Conservation (phyloP, 2,329 filamentous ascomycete species). For the Neonectria magnoliae region DNA sequence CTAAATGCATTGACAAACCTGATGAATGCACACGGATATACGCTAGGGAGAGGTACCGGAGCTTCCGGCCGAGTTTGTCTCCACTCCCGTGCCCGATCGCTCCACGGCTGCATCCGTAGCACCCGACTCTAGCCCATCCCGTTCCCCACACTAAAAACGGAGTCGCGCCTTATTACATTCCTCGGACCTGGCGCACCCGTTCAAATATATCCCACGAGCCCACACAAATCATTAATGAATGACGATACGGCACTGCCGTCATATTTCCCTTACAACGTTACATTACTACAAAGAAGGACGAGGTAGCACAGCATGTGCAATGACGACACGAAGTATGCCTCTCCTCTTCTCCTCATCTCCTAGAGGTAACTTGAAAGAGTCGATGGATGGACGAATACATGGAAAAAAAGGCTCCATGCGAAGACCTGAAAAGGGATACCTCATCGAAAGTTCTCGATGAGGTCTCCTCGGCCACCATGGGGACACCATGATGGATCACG, state of each 20-base stretch:
- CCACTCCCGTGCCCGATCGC: background rate
- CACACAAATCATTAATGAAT: conserved; percentile 20
- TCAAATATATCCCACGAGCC: background rate
- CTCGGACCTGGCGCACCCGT: background rate
- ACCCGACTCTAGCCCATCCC: background rate
- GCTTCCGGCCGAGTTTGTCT: background rate
- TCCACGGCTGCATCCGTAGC: background rate
- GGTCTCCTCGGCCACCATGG: background rate
- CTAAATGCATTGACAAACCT: conserved; percentile 17
- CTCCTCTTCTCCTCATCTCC: background rate
- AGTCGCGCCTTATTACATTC: background rate
- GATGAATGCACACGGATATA: background rate
- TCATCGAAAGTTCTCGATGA: conserved; percentile 2
- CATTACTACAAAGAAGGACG: background rate
- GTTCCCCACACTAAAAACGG: background rate
- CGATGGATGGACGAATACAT: background rate
- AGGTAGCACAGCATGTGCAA: conserved; percentile 11
- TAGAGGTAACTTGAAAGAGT: background rate
- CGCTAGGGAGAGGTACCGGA: background rate
- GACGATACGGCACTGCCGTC: conserved; percentile 6
- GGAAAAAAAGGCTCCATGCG: background rate
- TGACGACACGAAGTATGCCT: conserved; percentile 2
- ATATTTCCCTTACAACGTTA: conserved; percentile 7
- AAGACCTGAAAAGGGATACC: background rate
- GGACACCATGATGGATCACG: conserved; percentile 2